Evolutionary conservation across 2,329 filamentous ascomycete species (phyloP).

Genomic region (Lasiodiplodia sp.): DNA sequence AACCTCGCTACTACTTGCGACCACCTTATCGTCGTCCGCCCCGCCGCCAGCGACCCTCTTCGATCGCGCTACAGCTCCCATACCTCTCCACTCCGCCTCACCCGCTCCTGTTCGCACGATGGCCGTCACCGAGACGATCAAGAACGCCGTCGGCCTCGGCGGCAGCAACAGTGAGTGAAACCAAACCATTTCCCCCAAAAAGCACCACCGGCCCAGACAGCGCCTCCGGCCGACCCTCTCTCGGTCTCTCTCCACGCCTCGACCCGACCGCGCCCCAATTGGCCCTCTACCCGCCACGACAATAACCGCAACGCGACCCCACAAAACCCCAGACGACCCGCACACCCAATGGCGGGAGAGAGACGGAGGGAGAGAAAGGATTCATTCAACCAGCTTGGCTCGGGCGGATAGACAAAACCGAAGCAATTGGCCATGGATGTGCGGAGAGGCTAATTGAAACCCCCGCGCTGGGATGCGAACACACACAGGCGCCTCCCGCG

Average conservation of each 20-base stretch:
- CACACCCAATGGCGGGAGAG: not conserved
- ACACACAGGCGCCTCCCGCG: slow-evolving; percentile 59
- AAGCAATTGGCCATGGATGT: too few species aligned
- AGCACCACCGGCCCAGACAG: not conserved
- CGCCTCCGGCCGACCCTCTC: not conserved
- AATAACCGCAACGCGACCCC: not conserved
- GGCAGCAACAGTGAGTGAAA: slow-evolving; percentile 38
- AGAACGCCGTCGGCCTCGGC: slow-evolving; percentile 56
- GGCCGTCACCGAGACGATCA: slow-evolving; percentile 55
- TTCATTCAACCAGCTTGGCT: not conserved
- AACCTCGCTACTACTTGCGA: not conserved
- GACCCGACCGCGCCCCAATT: not conserved
- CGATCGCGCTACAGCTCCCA: not conserved
- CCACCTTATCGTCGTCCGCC: not conserved
- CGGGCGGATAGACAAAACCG: too few species aligned
- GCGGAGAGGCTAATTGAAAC: not conserved
- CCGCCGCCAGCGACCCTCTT: not conserved
- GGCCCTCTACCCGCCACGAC: not conserved
- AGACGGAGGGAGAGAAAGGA: not conserved
- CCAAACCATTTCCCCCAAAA: slow-evolving; percentile 5
- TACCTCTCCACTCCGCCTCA: not conserved
- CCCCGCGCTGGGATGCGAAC: not conserved
- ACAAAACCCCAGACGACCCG: not conserved
- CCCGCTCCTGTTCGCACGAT: slow-evolving; percentile 35
- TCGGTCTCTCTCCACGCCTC: not conserved